Conservation (phyloP, 805 yeast species). For the Kregervanrija pseudodelftensis region DNA sequence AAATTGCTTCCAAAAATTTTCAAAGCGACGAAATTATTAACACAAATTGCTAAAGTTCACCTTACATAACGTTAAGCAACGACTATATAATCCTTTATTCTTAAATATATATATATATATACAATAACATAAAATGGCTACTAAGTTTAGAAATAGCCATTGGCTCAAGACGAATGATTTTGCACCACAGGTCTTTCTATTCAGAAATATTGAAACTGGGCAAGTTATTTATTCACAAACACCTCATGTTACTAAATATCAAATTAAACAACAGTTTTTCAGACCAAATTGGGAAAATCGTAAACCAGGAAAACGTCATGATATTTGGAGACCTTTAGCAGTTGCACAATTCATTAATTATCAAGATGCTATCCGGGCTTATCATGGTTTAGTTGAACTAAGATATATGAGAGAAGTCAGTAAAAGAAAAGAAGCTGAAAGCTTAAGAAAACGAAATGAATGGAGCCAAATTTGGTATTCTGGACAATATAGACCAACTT, state of each 20-base stretch:
- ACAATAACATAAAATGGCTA: conserved; percentile 22
- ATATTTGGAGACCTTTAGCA: conserved; percentile 86
- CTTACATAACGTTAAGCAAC: no score
- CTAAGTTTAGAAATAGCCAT: conserved; percentile 43
- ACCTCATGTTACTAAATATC: conserved; percentile 46
- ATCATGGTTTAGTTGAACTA: conserved; percentile 65
- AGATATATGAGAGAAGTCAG: conserved; percentile 65
- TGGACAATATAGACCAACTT: conserved; percentile 85
- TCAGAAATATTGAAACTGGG: conserved; percentile 81
- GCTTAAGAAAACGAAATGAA: conserved; percentile 61
- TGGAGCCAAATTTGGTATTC: conserved; percentile 82
- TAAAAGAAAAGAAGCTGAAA: conserved; percentile 52
- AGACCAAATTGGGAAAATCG: conserved; percentile 89
- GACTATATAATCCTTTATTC: no score
- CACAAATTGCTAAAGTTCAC: no score
- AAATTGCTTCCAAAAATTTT: no score
- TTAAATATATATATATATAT: no score
- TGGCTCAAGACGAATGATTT: conserved; percentile 55
- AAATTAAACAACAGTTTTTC: conserved; percentile 63
- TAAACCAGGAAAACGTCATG: conserved; percentile 72
- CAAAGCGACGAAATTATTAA: no score
- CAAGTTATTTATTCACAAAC: conserved; percentile 86
- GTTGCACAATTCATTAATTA: conserved; percentile 61
- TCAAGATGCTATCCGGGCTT: conserved; percentile 64
- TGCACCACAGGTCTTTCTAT: conserved; percentile 80